Conservation (phyloP, 2,329 filamentous ascomycete species). For the Aspergillus niger region DNA sequence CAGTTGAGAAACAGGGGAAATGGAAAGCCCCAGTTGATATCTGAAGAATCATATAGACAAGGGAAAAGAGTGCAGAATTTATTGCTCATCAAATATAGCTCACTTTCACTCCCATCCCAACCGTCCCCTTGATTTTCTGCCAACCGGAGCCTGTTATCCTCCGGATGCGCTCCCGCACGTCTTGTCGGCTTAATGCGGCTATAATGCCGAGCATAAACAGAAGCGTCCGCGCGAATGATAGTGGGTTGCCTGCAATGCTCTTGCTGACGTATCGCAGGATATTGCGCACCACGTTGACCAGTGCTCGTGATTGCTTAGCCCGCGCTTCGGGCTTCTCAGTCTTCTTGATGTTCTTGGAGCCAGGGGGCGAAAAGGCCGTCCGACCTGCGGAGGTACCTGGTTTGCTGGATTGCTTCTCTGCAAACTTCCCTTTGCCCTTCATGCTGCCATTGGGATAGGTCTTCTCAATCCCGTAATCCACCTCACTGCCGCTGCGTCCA, state of each 20-base stretch:
- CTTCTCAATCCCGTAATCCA: conserved; percentile 70
- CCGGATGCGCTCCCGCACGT: conserved; percentile 72
- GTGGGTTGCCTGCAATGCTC: conserved; percentile 56
- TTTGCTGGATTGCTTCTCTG: conserved; percentile 29
- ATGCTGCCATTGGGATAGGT: conserved; percentile 43
- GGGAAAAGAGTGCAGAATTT: neutral
- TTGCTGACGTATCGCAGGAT: conserved; percentile 54
- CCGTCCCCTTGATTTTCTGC: conserved; percentile 79
- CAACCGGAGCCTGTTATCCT: conserved; percentile 69
- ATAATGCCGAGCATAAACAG: conserved; percentile 79
- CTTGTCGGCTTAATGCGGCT: conserved; percentile 71
- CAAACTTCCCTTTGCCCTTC: conserved; percentile 30
- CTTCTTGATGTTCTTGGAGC: conserved; percentile 44
- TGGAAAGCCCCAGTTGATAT: neutral
- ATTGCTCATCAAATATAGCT: conserved; percentile 73
- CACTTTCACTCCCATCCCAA: conserved; percentile 96
- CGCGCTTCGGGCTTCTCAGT: conserved; percentile 36
- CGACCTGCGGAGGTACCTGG: conserved; percentile 30
- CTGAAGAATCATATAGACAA: neutral
- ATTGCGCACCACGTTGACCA: conserved; percentile 52
- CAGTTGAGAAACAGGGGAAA: neutral
- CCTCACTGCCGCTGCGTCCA: conserved; percentile 63
- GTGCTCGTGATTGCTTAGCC: conserved; percentile 42
- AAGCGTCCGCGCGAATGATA: conserved; percentile 63
- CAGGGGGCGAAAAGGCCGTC: conserved; percentile 35